Conservation (phyloP, 2,329 filamentous ascomycete genomes). For the Zymoseptoria passerinii region DNA sequence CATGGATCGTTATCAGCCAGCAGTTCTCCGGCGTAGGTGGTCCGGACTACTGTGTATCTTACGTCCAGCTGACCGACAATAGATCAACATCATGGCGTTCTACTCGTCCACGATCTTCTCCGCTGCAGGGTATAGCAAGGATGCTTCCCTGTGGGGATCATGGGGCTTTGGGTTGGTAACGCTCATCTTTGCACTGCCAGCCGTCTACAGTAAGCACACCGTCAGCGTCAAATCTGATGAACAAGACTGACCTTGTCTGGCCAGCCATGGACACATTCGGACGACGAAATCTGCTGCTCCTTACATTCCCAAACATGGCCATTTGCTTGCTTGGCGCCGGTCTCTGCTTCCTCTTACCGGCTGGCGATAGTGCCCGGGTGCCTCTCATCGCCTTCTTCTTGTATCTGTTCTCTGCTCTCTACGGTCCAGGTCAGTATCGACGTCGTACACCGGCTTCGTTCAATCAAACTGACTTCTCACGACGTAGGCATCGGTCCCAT, state of each 20-base stretch:
- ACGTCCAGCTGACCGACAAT: constrained; percentile 8
- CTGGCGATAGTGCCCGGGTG: constrained; percentile 26
- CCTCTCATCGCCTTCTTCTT: constrained; percentile 27
- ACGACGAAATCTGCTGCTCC: constrained; percentile 42
- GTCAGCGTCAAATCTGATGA: neutral
- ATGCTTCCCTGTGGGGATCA: constrained; percentile 46
- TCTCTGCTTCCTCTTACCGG: constrained; percentile 45
- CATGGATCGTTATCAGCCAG: constrained; percentile 17
- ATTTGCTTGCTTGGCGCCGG: constrained; percentile 42
- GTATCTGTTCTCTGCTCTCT: constrained; percentile 24
- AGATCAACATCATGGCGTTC: constrained; percentile 34
- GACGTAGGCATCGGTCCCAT: constrained; percentile 23
- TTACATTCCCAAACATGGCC: constrained; percentile 45
- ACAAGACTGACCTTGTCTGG: neutral
- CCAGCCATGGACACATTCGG: constrained; percentile 41
- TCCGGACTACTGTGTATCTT: constrained; percentile 23
- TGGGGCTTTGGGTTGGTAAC: constrained; percentile 52
- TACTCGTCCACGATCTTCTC: constrained; percentile 28
- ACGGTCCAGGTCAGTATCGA: constrained; percentile 20
- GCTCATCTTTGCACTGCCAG: constrained; percentile 51
- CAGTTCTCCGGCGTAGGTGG: constrained; percentile 16
- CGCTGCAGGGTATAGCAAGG: constrained; percentile 29
- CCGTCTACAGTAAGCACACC: constrained; percentile 38
- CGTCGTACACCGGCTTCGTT: neutral
- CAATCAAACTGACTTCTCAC: constrained; percentile 1